Conservation (phyloP, 805 yeast genomes). For the Candida nanaspora region DNA sequence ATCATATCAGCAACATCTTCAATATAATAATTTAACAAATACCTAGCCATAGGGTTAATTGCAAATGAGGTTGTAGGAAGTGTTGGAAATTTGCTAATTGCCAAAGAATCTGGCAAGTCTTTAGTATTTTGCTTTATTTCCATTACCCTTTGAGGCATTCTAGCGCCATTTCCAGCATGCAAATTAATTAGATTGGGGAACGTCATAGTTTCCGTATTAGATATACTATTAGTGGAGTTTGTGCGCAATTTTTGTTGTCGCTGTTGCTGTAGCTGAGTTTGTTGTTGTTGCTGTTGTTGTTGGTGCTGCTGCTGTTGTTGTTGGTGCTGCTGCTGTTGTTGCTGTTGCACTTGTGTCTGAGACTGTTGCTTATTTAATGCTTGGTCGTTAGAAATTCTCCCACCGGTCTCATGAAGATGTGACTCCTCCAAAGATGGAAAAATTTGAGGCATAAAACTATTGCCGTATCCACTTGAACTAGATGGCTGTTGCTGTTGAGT, state of each 20-base stretch:
- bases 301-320: slow-evolving; percentile 26
- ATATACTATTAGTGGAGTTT: background rate
- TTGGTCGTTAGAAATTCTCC: too few species aligned
- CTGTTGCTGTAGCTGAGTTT: background rate
- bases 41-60: slow-evolving; percentile 65
- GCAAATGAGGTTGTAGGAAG: slow-evolving; percentile 52
- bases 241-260: background rate
- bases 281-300: slow-evolving; percentile 7
- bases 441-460: too few species aligned
- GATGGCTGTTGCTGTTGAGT: slow-evolving; percentile 7
- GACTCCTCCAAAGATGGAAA: too few species aligned
- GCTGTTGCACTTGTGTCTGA: background rate
- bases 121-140: slow-evolving; percentile 32
- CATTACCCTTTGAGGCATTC: slow-evolving; percentile 52
- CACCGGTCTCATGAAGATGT: too few species aligned
- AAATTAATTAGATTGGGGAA: slow-evolving; percentile 15
- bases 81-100: slow-evolving; percentile 26
- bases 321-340: slow-evolving; percentile 2
- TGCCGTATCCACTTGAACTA: too few species aligned
- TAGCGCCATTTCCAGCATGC: slow-evolving; percentile 27
- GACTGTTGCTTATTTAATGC: background rate
- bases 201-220: slow-evolving; percentile 16
- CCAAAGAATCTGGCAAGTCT: slow-evolving; percentile 36
- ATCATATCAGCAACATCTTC: slow-evolving; percentile 70
- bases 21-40: slow-evolving; percentile 62